Conservation (phyloP, 257 asterid genomes). For the Marsdenia floribunda region DNA sequence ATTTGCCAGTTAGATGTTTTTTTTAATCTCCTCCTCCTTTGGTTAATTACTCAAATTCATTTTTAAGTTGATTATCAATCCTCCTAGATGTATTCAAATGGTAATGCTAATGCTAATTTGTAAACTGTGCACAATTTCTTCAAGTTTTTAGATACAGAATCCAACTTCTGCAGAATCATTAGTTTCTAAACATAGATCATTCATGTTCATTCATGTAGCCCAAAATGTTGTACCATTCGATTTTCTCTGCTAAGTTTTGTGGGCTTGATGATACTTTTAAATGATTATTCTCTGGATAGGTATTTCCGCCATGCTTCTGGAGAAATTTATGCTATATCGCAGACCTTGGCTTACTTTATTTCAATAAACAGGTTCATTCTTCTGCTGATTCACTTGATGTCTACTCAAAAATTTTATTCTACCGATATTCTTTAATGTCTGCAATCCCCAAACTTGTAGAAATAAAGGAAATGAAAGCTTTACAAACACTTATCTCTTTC, state of each 20-base stretch:
- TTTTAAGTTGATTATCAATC: not conserved
- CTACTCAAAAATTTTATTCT: not conserved
- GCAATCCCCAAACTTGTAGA: not conserved
- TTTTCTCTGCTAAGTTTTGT: not conserved
- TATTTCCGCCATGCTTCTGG: conserved; percentile 92
- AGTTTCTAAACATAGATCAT: not conserved
- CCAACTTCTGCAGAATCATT: not conserved
- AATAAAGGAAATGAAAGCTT: not conserved
- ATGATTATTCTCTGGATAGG: conserved; percentile 30
- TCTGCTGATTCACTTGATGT: not conserved
- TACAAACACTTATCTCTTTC: not conserved
- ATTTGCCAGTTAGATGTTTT: not conserved
- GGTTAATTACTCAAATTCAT: not conserved
- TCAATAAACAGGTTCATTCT: conserved; percentile 63
- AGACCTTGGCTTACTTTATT: conserved; percentile 64
- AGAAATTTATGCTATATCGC: conserved; percentile 73
- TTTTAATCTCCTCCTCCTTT: not conserved
- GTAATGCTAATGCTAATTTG: not conserved
- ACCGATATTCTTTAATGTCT: not conserved
- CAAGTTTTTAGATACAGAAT: not conserved
- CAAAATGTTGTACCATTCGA: not conserved
- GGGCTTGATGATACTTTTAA: not conserved
- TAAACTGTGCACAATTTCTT: not conserved
- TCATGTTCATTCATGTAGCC: not conserved
- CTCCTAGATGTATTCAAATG: not conserved